Percentiles rank a stretch among this genome's conserved stretches.
Evolutionary conservation across 2,329 filamentous ascomycete species (phyloP).

Genomic region (Penicillium sp.): DNA sequence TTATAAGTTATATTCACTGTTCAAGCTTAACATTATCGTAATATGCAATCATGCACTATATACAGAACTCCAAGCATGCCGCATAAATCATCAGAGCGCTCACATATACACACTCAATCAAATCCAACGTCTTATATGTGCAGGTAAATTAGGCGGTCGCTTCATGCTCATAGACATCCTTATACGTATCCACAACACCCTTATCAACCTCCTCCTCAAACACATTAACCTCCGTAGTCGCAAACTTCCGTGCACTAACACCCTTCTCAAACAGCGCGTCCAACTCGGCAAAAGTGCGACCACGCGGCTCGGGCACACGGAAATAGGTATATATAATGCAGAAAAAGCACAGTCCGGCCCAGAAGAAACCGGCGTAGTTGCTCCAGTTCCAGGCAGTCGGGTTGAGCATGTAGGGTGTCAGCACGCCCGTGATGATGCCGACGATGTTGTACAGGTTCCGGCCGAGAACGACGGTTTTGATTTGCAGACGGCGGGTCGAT

Average conservation of each 20-base stretch:
- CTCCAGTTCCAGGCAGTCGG: constrained; percentile 81
- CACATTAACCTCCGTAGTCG: constrained; percentile 53
- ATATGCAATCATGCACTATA: not conserved
- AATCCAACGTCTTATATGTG: not conserved
- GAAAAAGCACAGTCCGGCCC: constrained; percentile 74
- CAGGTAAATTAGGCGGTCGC: not conserved
- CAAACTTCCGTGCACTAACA: constrained; percentile 70
- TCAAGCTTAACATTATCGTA: not conserved
- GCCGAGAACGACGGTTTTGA: constrained; percentile 86
- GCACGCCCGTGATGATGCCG: constrained; percentile 72
- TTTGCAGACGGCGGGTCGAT: constrained; percentile 75
- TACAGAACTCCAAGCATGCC: not conserved
- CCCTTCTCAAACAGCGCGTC: constrained; percentile 77
- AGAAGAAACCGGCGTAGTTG: constrained; percentile 85
- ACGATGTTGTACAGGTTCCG: constrained; percentile 79
- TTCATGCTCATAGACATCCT: constrained; percentile 4
- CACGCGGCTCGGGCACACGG: constrained; percentile 73
- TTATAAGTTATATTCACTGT: too few species aligned
- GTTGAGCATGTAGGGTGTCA: constrained; percentile 93
- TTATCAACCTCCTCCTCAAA: constrained; percentile 41
- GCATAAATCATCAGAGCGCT: not conserved
- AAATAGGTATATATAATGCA: constrained; percentile 81
- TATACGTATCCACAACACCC: constrained; percentile 12
- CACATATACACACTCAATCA: not conserved
- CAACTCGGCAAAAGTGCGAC: constrained; percentile 79